These are phyloP conservation scores for Gossypium thurberi DNA, from an alignment of 345 rosid species.

Conservation along the genomic window DNA sequence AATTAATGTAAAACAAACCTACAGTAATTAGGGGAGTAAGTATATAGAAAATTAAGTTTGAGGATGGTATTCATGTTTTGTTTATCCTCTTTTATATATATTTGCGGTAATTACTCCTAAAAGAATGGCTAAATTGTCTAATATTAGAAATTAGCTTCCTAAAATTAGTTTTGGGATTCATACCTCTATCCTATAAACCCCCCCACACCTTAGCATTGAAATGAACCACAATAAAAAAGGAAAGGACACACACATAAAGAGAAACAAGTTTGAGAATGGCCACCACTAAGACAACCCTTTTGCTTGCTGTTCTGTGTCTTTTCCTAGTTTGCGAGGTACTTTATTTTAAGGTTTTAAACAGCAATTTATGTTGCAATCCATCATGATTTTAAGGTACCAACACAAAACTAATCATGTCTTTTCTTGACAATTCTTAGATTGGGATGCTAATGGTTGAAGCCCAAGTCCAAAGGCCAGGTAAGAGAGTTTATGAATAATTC, in stretches of 20 bases:
- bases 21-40: too few species aligned
- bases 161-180: not conserved
- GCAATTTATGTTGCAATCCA: not conserved
- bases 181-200: not conserved
- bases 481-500: not conserved
- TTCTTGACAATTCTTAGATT: not conserved
- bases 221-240: not conserved
- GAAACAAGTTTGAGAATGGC: conserved; percentile 6
- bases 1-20: too few species aligned
- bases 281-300: not conserved
- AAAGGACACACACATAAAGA: not conserved
- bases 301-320: not conserved
- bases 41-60: too few species aligned
- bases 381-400: not conserved
- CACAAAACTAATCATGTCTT: too few species aligned
- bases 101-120: not conserved
- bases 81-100: too few species aligned
- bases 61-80: too few species aligned
- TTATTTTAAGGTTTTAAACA: not conserved
- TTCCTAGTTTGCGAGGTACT: not conserved
- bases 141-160: not conserved
- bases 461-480: conserved; percentile 6
- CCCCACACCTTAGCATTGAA: too few species aligned
- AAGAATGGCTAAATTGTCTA: not conserved
- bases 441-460: conserved; percentile 17